Conservation (phyloP, 257 asterid species). For the Misopates orontium region DNA sequence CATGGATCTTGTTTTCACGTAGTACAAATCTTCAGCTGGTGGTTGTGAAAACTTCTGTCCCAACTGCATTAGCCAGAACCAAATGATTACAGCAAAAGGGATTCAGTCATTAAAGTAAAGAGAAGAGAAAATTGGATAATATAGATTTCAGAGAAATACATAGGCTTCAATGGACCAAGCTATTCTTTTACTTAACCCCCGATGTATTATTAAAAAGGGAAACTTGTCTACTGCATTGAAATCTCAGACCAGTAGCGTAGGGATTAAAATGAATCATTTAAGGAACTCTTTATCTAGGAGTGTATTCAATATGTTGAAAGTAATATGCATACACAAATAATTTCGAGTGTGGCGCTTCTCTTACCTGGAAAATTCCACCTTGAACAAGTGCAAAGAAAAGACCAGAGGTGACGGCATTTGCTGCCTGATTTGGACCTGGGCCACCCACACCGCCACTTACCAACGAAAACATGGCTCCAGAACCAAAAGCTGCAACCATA, state of each 20-base stretch:
- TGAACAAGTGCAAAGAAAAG: constrained; percentile 83
- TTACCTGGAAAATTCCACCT: constrained; percentile 91
- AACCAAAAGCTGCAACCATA: constrained; percentile 94
- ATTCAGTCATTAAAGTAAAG: not conserved
- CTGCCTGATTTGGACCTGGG: constrained; percentile 65
- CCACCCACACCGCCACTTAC: constrained; percentile 78
- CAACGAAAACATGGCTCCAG: constrained; percentile 81
- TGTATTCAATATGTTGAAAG: not conserved
- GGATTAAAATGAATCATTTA: not conserved
- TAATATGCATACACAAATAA: not conserved
- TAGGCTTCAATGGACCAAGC: not conserved
- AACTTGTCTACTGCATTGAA: not conserved
- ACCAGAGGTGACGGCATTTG: constrained; percentile 74
- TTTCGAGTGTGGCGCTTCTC: not conserved
- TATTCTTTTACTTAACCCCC: not conserved
- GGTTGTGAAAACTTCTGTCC: constrained; percentile 83
- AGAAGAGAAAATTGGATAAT: not conserved
- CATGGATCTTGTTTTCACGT: constrained; percentile 61
- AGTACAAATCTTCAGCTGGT: constrained; percentile 68
- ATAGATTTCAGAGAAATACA: not conserved
- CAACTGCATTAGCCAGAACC: constrained; percentile 47
- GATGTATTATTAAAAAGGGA: not conserved
- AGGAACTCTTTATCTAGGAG: not conserved
- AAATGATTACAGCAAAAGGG: not conserved
- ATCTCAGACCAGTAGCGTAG: not conserved